Base-by-base conservation (phyloP, 2,329 filamentous ascomycete species). In the Alternaria consortialis region DNA sequence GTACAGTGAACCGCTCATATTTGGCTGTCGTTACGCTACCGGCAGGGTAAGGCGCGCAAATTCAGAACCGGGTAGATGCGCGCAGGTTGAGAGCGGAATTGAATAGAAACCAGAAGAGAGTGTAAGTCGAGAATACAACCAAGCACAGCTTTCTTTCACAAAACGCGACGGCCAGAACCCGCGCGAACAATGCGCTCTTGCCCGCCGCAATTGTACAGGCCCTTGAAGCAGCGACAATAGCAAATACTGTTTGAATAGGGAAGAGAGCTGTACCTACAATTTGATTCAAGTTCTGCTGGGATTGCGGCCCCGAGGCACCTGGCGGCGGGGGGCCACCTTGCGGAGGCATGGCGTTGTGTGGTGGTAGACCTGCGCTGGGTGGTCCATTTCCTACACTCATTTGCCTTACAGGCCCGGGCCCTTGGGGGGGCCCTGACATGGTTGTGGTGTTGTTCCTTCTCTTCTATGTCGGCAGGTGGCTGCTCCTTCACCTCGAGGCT, bases 231-330 rank as follows among this genome's bases (percentile, higher is more conserved):
- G 7, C 31, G n/a, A 56, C 6, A 46, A 37, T 25, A 29, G 17
- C 13, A 27, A 17, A 50, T 4, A 32, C n/a, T 8, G 23, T 4
- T 0, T 5, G n/a, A n/a, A 44, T 7, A 29, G 31, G 34, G 27
- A 44, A 48, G 46, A 53, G 39, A 44, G n/a, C 9, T 44, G 20
- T 29, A 84, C 94, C 86, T 86, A 97, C 94, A 80, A 98, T 98
- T 71, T 97, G 93, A 73, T 98, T 98, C 1, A 97, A 80, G 75
- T 97, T 97, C 73, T 96, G 92, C 65, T 94, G 93, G 2, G 91
- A 93, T 80, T 93, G 89, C 13, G 78, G 69, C n/a, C 73, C 79
- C 48, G 82, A 75, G 59, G 83, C 78, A 69, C 79, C 73, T 64
- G 82, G 78, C 61, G 84, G 79, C 61, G 84, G 79, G 61, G 83